Evolutionary conservation across 108 stramenopile genomes (phyloP).

Genomic region (Schizochytrium sp.): DNA sequence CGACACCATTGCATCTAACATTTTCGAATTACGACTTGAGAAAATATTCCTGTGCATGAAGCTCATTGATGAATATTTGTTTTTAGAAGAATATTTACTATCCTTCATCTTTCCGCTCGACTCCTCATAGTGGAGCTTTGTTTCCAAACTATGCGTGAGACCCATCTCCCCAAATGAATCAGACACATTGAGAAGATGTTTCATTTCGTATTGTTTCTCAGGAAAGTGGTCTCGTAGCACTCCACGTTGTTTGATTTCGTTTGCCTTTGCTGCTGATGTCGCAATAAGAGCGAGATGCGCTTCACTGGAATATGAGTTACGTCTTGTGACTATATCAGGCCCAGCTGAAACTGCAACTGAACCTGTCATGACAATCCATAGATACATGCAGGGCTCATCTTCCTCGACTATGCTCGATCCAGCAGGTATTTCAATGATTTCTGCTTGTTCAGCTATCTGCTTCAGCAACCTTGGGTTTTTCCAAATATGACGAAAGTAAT

Average conservation of each 20-base stretch:
- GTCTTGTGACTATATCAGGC: not conserved
- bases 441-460: not conserved
- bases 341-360: not conserved
- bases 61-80: not conserved
- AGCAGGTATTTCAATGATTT: not conserved
- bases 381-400: not conserved
- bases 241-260: not conserved
- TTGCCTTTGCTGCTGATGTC: not conserved
- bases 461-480: constrained; percentile 21
- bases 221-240: too few species aligned
- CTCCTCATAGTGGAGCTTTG: not conserved
- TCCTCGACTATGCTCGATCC: not conserved
- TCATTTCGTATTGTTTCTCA: not conserved
- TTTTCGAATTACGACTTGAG: too few species aligned
- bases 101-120: not conserved
- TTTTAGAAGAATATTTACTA: not conserved
- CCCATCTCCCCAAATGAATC: not conserved
- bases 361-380: not conserved
- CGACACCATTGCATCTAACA: not conserved
- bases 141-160: not conserved
- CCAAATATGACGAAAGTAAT: not conserved
- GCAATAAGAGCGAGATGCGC: not conserved
- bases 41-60: too few species aligned
- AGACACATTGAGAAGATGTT: not conserved
- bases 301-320: not conserved